Evolutionary conservation across 2,329 filamentous ascomycete species (phyloP).

Genomic region (Plenodomus biglobosus): DNA sequence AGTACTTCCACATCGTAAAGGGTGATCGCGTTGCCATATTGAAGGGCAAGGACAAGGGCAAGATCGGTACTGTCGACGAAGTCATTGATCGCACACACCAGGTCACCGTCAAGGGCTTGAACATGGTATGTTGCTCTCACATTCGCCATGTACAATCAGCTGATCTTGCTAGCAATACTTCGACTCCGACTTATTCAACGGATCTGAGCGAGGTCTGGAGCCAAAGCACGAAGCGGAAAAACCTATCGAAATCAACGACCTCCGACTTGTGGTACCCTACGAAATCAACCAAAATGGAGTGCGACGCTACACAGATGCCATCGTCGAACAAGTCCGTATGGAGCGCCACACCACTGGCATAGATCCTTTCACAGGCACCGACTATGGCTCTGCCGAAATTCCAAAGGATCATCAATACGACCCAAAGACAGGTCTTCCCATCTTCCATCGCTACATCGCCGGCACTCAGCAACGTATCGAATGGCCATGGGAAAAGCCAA

Average conservation of each 20-base stretch:
- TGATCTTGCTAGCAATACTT: constrained; percentile 44
- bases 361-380: constrained; percentile 33
- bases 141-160: neutral
- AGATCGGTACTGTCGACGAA: constrained; percentile 70
- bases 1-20: constrained; percentile 42
- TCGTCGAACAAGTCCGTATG: constrained; percentile 38
- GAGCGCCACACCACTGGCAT: constrained; percentile 36
- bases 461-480: constrained; percentile 35
- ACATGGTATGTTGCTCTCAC: constrained; percentile 37
- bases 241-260: constrained; percentile 66
- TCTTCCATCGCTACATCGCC: constrained; percentile 42
- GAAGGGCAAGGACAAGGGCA: constrained; percentile 76
- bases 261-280: constrained; percentile 77
- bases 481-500: constrained; percentile 36
- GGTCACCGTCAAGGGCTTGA: constrained; percentile 45
- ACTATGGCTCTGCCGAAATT: constrained; percentile 29
- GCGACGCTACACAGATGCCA: constrained; percentile 56
- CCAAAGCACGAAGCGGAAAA: constrained; percentile 54
- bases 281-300: constrained; percentile 58
- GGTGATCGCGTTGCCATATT: constrained; percentile 83
- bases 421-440: constrained; percentile 29
- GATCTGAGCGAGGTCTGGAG: constrained; percentile 34
- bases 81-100: constrained; percentile 49
- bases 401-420: constrained; percentile 36
- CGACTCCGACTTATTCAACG: constrained; percentile 42